A percentile compares a stretch with the other conserved stretches of the same genome.
phyloP scores from a whole-genome alignment of 257 asterid genomes.

The Nicotiana paniculata region DNA sequence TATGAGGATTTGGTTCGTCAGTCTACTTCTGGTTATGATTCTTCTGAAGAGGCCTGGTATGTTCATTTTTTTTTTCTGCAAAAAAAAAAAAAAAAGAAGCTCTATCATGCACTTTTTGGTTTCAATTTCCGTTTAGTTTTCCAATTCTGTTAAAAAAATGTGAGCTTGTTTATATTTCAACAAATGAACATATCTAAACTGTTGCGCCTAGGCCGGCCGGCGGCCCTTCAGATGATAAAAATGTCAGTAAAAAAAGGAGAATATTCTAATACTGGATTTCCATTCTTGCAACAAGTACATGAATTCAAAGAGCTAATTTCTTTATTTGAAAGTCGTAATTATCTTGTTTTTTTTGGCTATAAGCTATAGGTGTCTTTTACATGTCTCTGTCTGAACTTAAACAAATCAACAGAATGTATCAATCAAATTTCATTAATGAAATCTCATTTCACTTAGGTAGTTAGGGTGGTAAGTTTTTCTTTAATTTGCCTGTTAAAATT shows the following conservation, averaged over 20 bases:
- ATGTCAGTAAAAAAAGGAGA: not conserved
- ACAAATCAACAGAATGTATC: not conserved
- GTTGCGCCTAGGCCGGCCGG: not conserved
- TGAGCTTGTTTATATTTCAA: not conserved
- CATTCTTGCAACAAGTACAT: not conserved
- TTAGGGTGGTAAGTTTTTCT: not conserved
- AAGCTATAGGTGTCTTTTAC: not conserved
- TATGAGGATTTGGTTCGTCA: constrained; percentile 50
- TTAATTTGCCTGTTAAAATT: not conserved
- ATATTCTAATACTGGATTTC: not conserved
- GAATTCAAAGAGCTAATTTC: not conserved
- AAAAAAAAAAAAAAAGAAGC: no score
- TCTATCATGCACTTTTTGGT: not conserved
- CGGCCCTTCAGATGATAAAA: not conserved
- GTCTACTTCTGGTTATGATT: constrained; percentile 43
- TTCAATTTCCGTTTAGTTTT: not conserved
- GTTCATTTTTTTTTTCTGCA: not conserved
- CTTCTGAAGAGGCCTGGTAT: constrained; percentile 73
- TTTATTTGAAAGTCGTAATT: not conserved
- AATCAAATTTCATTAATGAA: not conserved
- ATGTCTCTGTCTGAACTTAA: not conserved
- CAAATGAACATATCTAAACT: no score
- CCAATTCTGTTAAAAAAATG: no score
- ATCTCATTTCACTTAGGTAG: not conserved
- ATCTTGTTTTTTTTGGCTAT: not conserved